phyloP scores from a whole-genome alignment of 2,329 filamentous ascomycete species.

The Rutstroemia sydowiana region DNA sequence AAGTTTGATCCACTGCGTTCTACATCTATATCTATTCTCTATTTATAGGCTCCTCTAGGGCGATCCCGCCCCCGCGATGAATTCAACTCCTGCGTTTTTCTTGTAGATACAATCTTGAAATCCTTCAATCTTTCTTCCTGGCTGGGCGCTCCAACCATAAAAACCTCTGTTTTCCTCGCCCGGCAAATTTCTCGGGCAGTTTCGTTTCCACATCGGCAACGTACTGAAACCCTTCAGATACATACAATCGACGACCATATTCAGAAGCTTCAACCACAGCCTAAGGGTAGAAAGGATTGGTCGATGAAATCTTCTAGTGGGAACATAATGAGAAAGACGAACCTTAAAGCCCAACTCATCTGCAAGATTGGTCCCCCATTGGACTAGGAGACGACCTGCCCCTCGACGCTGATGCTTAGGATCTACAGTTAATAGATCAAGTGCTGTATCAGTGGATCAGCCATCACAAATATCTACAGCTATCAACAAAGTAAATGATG shows the following conservation, averaged over 20 bases:
- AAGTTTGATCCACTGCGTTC: no score
- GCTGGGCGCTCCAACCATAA: background rate
- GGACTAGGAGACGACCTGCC: background rate
- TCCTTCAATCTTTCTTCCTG: background rate
- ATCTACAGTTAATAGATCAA: background rate
- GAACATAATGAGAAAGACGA: background rate
- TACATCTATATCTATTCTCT: no score
- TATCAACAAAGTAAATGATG: background rate
- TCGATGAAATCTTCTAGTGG: background rate
- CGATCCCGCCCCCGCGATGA: no score
- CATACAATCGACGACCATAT: background rate
- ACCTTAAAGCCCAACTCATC: slow-evolving; percentile 3
- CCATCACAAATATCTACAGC: background rate
- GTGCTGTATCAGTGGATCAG: background rate
- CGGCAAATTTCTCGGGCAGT: background rate
- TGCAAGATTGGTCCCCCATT: background rate
- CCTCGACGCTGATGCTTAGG: background rate
- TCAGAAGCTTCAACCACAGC: background rate
- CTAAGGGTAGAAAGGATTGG: background rate
- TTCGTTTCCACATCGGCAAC: background rate
- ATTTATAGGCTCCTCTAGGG: no score
- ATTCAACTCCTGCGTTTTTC: no score
- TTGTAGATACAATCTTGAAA: no score
- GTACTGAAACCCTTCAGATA: background rate
- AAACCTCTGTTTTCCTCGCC: background rate